These are phyloP conservation scores for Actinomortierella wolfii DNA, from an alignment of 371 early-diverging fungal species.

Conservation along the genomic window DNA sequence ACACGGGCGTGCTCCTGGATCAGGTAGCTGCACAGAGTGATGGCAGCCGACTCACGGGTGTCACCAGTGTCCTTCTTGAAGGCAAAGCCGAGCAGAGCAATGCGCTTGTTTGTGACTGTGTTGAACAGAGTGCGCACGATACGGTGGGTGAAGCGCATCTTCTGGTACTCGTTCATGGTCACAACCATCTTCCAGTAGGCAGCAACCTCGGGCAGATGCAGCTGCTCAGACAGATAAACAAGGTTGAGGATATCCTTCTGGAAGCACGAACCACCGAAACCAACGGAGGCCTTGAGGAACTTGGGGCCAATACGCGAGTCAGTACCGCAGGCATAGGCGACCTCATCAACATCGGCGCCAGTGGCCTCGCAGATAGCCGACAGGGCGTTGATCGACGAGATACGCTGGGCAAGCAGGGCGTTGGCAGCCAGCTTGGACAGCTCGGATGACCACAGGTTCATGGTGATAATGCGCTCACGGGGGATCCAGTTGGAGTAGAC, in stretches of 20 bases:
- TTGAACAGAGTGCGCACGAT: conserved; percentile 78
- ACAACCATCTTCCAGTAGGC: conserved; percentile 95
- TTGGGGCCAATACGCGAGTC: conserved; percentile 91
- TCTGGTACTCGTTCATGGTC: conserved; percentile 92
- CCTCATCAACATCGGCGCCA: conserved; percentile 96
- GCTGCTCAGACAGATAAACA: conserved; percentile 83
- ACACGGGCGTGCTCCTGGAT: conserved; percentile 82
- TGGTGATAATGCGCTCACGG: conserved; percentile 84
- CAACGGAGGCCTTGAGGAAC: conserved; percentile 92
- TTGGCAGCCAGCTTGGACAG: conserved; percentile 93
- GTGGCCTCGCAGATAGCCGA: conserved; percentile 94
- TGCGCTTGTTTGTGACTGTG: conserved; percentile 84
- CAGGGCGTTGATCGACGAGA: conserved; percentile 92
- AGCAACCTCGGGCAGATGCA: conserved; percentile 90
- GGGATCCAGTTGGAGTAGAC: conserved; percentile 84
- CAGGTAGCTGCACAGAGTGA: conserved; percentile 80
- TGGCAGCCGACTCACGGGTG: conserved; percentile 94
- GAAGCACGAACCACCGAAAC: conserved; percentile 96
- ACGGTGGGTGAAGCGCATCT: conserved; percentile 81
- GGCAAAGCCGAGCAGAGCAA: conserved; percentile 92
- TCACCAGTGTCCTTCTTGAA: conserved; percentile 97
- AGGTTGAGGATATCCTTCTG: conserved; percentile 95
- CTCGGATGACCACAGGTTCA: conserved; percentile 94
- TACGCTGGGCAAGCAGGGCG: conserved; percentile 95
- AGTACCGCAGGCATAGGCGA: conserved; percentile 89